Conservation (phyloP, 306 rosid genomes). For the Fragaria ananassa region DNA sequence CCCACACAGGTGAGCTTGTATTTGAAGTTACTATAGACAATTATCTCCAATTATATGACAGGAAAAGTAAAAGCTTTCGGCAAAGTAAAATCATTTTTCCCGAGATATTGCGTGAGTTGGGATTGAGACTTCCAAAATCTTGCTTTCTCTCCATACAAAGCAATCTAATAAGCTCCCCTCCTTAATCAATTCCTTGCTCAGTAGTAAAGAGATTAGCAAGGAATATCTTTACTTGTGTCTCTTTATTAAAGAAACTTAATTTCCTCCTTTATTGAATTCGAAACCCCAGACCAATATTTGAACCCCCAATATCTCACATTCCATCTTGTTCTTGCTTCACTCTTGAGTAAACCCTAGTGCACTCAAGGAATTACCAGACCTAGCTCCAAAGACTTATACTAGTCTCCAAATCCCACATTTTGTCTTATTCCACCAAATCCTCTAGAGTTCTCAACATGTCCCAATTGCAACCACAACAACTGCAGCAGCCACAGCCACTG, state of each 20-base stretch:
- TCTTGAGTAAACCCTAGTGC: constrained; percentile 31
- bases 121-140: constrained; percentile 26
- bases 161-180: constrained; percentile 31
- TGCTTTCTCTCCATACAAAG: constrained; percentile 55
- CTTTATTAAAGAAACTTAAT: constrained; percentile 72
- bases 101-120: no score
- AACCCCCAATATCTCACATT: constrained; percentile 26
- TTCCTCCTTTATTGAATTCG: constrained; percentile 31
- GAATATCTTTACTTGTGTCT: constrained; percentile 41
- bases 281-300: constrained; percentile 25
- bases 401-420: neutral
- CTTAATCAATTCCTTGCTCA: constrained; percentile 22
- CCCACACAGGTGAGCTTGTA: neutral
- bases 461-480: constrained; percentile 40
- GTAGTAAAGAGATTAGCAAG: constrained; percentile 24
- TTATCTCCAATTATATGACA: neutral
- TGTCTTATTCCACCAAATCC: constrained; percentile 23
- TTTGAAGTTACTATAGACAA: neutral
- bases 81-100: neutral
- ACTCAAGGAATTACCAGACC: constrained; percentile 58
- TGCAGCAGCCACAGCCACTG: constrained; percentile 33
- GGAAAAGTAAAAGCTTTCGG: neutral
- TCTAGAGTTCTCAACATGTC: constrained; percentile 29
- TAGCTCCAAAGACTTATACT: neutral
- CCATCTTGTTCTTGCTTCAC: constrained; percentile 40